Percentiles rank a stretch among this genome's conserved stretches.
Evolutionary conservation across 2,329 filamentous ascomycete species (phyloP).

Genomic region (Penicillium hesseltinei): DNA sequence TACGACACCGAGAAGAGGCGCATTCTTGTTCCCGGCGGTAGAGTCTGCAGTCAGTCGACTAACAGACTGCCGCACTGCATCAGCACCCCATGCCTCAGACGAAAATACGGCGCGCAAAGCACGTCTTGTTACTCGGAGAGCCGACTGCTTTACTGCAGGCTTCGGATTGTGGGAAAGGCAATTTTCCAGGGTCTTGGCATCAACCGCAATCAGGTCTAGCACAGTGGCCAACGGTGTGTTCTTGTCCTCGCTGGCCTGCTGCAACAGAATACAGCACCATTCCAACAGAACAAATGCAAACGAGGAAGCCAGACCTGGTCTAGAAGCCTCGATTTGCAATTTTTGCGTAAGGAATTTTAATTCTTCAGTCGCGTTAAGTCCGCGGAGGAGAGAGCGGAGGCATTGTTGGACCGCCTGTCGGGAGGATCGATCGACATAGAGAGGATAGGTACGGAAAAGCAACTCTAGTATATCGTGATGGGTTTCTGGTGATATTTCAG

Average conservation of each 20-base stretch:
- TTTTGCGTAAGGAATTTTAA: constrained; percentile 61
- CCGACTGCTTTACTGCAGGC: constrained; percentile 66
- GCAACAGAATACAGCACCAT: constrained; percentile 80
- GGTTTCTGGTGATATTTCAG: constrained; percentile 32
- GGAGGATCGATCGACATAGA: constrained; percentile 82
- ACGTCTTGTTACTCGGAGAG: constrained; percentile 73
- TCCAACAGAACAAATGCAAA: constrained; percentile 87
- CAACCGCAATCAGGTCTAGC: constrained; percentile 63
- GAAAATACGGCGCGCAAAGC: constrained; percentile 73
- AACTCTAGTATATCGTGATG: constrained; percentile 59
- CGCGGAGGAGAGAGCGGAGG: constrained; percentile 65
- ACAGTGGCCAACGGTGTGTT: constrained; percentile 59
- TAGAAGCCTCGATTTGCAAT: constrained; percentile 70
- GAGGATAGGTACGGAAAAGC: constrained; percentile 82
- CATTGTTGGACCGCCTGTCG: constrained; percentile 80
- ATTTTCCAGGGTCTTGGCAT: constrained; percentile 73
- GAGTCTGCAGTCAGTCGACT: constrained; percentile 67
- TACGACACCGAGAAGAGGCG: constrained; percentile 77
- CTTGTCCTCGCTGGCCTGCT: constrained; percentile 66
- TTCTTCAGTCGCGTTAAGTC: constrained; percentile 51
- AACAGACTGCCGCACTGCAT: constrained; percentile 63
- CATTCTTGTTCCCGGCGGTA: constrained; percentile 64
- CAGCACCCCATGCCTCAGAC: constrained; percentile 55
- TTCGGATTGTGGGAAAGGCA: constrained; percentile 68
- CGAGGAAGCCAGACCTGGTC: constrained; percentile 70